Conservation (phyloP, 805 yeast species). For the Candida stauntonica region DNA sequence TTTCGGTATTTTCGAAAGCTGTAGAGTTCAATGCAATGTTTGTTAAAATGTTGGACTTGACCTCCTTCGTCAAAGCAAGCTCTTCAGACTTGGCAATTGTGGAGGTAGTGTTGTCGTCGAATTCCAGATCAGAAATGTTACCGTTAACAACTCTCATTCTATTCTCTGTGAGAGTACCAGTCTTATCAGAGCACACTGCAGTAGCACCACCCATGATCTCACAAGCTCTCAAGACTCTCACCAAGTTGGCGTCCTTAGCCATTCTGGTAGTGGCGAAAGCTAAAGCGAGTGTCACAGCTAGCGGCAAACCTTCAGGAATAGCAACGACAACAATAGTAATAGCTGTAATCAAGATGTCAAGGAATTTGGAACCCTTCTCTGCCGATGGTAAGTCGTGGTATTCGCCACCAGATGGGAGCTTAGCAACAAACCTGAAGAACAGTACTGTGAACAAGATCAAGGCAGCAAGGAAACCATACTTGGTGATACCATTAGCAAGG, state of each 20-base stretch:
- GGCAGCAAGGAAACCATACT: slow-evolving; percentile 87
- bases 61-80: slow-evolving; percentile 9
- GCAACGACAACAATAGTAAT: slow-evolving; percentile 95
- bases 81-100: slow-evolving; percentile 15
- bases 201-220: slow-evolving; percentile 99
- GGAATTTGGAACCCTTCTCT: slow-evolving; percentile 76
- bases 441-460: slow-evolving; percentile 73
- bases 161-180: slow-evolving; percentile 95
- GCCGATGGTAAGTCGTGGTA: slow-evolving; percentile 49
- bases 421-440: slow-evolving; percentile 67
- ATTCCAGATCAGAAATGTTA: slow-evolving; percentile 52
- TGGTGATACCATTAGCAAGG: slow-evolving; percentile 92
- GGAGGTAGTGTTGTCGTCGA: slow-evolving; percentile 41
- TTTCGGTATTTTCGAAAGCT: slow-evolving; percentile 70
- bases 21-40: slow-evolving; percentile 81
- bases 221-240: slow-evolving; percentile 89
- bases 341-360: slow-evolving; percentile 85
- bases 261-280: slow-evolving; percentile 98
- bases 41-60: slow-evolving; percentile 32
- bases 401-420: slow-evolving; percentile 48
- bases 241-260: slow-evolving; percentile 95
- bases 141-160: slow-evolving; percentile 87
- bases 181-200: slow-evolving; percentile 93
- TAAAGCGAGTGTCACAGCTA: slow-evolving; percentile 93
- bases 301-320: slow-evolving; percentile 98